Evolutionary conservation across 2,329 filamentous ascomycete species (phyloP).

Genomic region (Raffaelea deltoideospora): DNA sequence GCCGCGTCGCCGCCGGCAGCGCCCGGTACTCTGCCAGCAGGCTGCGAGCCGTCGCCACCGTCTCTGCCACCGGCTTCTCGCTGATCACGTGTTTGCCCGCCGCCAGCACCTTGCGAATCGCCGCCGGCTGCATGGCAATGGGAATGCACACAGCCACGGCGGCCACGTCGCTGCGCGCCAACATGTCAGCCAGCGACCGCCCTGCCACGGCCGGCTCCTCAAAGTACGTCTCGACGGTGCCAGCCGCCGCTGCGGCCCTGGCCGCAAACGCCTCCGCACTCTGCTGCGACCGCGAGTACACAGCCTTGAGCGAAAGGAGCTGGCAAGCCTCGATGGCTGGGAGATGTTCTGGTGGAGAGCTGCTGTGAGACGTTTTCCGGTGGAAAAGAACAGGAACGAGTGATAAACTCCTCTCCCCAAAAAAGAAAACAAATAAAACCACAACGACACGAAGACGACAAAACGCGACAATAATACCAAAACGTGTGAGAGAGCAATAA

Average conservation of each 20-base stretch:
- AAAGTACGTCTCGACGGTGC: conserved; percentile 36
- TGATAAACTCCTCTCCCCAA: no score
- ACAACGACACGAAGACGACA: no score
- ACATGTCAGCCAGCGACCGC: conserved; percentile 32
- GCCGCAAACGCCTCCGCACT: conserved; percentile 34
- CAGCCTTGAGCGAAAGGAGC: conserved; percentile 40
- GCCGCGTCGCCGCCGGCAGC: conserved; percentile 7
- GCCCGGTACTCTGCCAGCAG: conserved; percentile 16
- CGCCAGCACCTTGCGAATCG: conserved; percentile 41
- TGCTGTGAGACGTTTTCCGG: not conserved
- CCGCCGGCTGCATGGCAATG: conserved; percentile 42
- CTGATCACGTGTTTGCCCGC: conserved; percentile 56
- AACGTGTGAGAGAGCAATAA: no score
- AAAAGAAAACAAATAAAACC: no score
- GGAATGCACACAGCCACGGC: conserved; percentile 47
- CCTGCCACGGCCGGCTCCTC: conserved; percentile 30
- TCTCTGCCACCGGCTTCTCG: conserved; percentile 53
- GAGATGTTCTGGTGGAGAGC: conserved; percentile 14
- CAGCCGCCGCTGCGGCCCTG: conserved; percentile 8
- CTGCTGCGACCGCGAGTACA: conserved; percentile 47
- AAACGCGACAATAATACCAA: no score
- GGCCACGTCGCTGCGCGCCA: conserved; percentile 36
- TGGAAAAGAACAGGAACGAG: not conserved
- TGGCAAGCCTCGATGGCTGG: conserved; percentile 43
- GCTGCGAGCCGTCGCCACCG: conserved; percentile 18